Percentiles rank a stretch among this genome's conserved stretches.
phyloP scores from a whole-genome alignment of 768 basidiomycete species.

The Amylocystis lapponica region DNA sequence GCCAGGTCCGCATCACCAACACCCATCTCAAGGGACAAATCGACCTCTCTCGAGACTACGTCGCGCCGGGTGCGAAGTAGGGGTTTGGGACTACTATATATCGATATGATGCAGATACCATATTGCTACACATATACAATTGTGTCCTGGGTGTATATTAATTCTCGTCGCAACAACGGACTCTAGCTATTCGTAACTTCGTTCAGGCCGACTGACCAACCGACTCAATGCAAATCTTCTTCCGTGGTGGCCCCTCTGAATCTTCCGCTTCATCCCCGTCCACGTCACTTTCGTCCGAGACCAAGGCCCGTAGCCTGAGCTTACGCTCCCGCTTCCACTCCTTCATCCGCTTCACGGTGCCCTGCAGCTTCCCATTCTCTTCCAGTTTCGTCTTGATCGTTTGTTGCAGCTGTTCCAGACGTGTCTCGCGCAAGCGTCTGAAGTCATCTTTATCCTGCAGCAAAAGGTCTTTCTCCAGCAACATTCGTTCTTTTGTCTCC shows the following conservation, averaged over 20 bases:
- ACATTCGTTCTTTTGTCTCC: no score
- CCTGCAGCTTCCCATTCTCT: not conserved
- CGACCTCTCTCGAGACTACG: constrained; percentile 76
- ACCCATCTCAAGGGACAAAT: constrained; percentile 83
- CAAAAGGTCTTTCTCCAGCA: not conserved
- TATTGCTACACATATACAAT: not conserved
- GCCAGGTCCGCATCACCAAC: constrained; percentile 82
- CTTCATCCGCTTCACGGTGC: not conserved
- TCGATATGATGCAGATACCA: not conserved
- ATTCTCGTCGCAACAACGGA: not conserved
- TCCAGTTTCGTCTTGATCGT: not conserved
- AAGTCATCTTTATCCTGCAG: not conserved
- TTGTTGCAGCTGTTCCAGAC: not conserved
- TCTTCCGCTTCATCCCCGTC: not conserved
- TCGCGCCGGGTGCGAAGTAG: constrained; percentile 22
- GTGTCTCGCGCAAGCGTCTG: no score
- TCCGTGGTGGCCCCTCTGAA: not conserved
- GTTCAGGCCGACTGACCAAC: not conserved
- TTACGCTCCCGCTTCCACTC: not conserved
- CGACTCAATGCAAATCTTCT: not conserved
- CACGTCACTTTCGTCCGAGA: not conserved
- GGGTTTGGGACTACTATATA: constrained; percentile 2
- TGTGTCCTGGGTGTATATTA: not conserved
- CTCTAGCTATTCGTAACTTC: not conserved
- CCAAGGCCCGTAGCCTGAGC: not conserved